Percentiles rank a stretch among this genome's conserved stretches.
phyloP scores from a whole-genome alignment of 108 stramenopile genomes.

The Fragilaria crotonensis region DNA sequence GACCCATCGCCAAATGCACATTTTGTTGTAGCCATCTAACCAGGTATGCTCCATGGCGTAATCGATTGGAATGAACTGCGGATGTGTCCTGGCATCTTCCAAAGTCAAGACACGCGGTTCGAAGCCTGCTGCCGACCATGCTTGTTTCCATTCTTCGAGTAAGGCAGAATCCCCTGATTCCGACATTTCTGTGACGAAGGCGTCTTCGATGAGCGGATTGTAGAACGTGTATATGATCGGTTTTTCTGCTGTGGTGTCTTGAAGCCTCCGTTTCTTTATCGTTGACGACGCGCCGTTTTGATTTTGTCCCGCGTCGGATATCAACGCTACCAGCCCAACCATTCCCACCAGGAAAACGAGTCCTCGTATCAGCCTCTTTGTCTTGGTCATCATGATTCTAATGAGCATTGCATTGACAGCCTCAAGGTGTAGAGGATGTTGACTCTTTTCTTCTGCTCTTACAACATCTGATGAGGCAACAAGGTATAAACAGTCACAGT shows the following conservation, averaged over 20 bases:
- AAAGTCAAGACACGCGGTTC: constrained; percentile 9
- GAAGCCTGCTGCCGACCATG: constrained; percentile 13
- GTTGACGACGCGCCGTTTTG: too few relatives aligned
- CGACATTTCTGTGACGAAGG: constrained; percentile 9
- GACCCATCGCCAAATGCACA: constrained; percentile 10
- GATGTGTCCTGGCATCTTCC: constrained; percentile 4
- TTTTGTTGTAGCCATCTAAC: constrained; percentile 4
- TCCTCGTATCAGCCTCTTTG: too few relatives aligned
- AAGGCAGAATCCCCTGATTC: constrained; percentile 10
- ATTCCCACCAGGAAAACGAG: too few relatives aligned
- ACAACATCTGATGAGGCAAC: too few relatives aligned
- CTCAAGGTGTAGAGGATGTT: too few relatives aligned
- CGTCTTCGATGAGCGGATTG: background rate
- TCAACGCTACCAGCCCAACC: too few relatives aligned
- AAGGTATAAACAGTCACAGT: too few relatives aligned
- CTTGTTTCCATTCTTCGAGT: constrained; percentile 12
- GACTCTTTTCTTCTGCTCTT: too few relatives aligned
- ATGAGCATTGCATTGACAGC: too few relatives aligned
- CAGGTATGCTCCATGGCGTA: constrained; percentile 2
- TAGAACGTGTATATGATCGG: constrained; percentile 10
- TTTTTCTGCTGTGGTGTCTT: background rate
- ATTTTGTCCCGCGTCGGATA: too few relatives aligned
- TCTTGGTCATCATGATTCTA: too few relatives aligned
- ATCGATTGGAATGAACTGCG: background rate
- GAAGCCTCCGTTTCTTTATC: too few relatives aligned